Evolutionary conservation across 1,284 basidiomycete genomes (phyloP).

Genomic region (Marasmius tenuissimus): DNA sequence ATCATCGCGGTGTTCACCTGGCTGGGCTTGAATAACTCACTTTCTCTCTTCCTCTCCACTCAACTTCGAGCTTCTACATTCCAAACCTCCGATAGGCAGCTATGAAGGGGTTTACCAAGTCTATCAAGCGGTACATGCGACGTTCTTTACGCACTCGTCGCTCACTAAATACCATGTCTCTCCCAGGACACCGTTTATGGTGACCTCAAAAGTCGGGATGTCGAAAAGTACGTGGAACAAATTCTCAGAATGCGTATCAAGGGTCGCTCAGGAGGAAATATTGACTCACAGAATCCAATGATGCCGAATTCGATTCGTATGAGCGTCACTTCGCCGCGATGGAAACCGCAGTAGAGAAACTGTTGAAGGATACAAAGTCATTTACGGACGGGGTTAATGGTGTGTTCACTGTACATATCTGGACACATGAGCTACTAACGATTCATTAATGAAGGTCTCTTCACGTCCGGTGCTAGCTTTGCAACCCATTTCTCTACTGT

Average conservation of each 20-base stretch:
- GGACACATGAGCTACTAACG: not conserved
- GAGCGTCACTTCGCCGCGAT: slow-evolving; percentile 76
- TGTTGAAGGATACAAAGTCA: slow-evolving; percentile 88
- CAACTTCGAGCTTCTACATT: too few species aligned
- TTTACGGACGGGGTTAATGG: slow-evolving; percentile 84
- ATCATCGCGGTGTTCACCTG: too few species aligned
- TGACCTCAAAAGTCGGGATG: slow-evolving; percentile 86
- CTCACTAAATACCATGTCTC: not conserved
- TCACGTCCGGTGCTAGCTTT: slow-evolving; percentile 79
- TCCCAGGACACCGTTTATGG: slow-evolving; percentile 80
- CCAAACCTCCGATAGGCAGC: too few species aligned
- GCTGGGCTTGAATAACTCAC: too few species aligned
- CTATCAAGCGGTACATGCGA: slow-evolving; percentile 14
- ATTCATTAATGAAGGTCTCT: slow-evolving; percentile 59
- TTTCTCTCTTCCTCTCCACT: too few species aligned
- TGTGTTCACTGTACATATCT: slow-evolving; percentile 33
- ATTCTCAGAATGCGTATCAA: slow-evolving; percentile 4
- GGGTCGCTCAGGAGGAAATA: not conserved
- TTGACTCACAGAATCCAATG: slow-evolving; percentile 57
- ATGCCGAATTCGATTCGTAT: slow-evolving; percentile 87
- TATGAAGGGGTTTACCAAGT: slow-evolving; percentile 18
- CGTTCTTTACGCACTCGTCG: not conserved
- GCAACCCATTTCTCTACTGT: slow-evolving; percentile 76
- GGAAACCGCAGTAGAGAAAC: slow-evolving; percentile 84
- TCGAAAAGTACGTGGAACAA: slow-evolving; percentile 75